Conservation (phyloP, 352 stramenopile species). For the Globisporangium lucens region DNA sequence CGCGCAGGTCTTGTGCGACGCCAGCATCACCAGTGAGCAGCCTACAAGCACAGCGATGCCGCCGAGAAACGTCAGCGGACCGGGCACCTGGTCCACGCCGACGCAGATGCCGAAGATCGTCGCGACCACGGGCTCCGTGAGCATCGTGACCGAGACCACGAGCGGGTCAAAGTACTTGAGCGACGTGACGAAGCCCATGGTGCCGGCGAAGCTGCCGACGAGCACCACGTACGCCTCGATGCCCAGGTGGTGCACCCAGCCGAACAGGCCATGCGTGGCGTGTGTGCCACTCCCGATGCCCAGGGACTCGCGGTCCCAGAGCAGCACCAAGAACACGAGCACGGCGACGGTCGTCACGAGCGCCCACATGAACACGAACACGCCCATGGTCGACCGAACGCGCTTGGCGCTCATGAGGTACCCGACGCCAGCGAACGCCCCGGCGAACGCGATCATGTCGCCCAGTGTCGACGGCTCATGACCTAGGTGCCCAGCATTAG, state of each 20-base stretch:
- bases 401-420: slow-evolving; percentile 49
- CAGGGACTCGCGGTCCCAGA: slow-evolving; percentile 15
- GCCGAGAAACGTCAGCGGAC: slow-evolving; percentile 38
- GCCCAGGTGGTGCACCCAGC: slow-evolving; percentile 46
- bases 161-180: slow-evolving; percentile 63
- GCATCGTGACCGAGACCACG: slow-evolving; percentile 55
- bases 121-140: slow-evolving; percentile 48
- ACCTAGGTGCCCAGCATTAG: background rate
- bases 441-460: slow-evolving; percentile 53
- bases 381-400: slow-evolving; percentile 31
- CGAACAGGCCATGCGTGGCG: slow-evolving; percentile 27
- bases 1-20: slow-evolving; percentile 30
- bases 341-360: slow-evolving; percentile 33
- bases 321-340: slow-evolving; percentile 31
- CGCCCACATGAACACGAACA: slow-evolving; percentile 42
- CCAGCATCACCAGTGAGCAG: slow-evolving; percentile 40
- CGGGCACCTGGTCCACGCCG: slow-evolving; percentile 35
- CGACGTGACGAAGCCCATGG: slow-evolving; percentile 55
- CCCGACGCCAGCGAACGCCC: slow-evolving; percentile 41
- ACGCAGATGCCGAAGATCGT: slow-evolving; percentile 42
- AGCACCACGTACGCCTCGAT: slow-evolving; percentile 52
- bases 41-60: slow-evolving; percentile 33
- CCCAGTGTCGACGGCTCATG: slow-evolving; percentile 18
- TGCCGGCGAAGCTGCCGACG: slow-evolving; percentile 37
- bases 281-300: slow-evolving; percentile 9